Conservation (phyloP, 345 rosid genomes). For the Kernera saxatilis region DNA sequence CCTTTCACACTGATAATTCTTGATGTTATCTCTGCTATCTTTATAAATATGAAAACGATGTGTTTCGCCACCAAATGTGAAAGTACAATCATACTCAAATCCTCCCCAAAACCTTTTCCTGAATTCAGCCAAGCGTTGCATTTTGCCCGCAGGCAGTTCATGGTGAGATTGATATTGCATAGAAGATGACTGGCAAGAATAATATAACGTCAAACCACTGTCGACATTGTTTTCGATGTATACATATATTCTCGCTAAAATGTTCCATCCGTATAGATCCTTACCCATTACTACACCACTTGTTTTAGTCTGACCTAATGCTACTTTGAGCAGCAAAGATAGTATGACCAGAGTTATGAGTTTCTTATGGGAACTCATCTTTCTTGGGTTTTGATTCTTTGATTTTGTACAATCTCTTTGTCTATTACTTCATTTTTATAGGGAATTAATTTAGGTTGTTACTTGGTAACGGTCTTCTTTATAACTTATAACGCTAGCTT, state of each 20-base stretch:
- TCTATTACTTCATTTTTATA: not conserved
- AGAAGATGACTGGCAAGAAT: not conserved
- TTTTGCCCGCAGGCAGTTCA: not conserved
- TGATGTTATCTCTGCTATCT: not conserved
- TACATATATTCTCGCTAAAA: fast-evolving
- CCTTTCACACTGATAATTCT: not conserved
- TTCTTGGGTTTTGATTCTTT: too few species aligned
- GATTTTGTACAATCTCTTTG: not conserved
- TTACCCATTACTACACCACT: not conserved
- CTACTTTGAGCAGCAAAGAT: not conserved
- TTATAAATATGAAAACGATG: not conserved
- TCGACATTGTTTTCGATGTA: not conserved
- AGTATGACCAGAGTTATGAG: not conserved
- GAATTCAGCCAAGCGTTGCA: not conserved
- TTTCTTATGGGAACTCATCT: not conserved
- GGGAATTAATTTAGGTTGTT: too few species aligned
- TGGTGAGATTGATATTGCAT: too few species aligned
- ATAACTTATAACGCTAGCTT: too few species aligned
- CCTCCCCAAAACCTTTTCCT: not conserved
- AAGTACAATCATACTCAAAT: not conserved
- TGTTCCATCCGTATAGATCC: not conserved
- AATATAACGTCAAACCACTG: not conserved
- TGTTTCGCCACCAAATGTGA: not conserved
- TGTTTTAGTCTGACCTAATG: not conserved
- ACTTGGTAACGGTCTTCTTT: too few species aligned